Evolutionary conservation across 106 monocot species (phyloP), one percentile per base, ranked within the genome.

Genomic region (Posidonia australis): DNA sequence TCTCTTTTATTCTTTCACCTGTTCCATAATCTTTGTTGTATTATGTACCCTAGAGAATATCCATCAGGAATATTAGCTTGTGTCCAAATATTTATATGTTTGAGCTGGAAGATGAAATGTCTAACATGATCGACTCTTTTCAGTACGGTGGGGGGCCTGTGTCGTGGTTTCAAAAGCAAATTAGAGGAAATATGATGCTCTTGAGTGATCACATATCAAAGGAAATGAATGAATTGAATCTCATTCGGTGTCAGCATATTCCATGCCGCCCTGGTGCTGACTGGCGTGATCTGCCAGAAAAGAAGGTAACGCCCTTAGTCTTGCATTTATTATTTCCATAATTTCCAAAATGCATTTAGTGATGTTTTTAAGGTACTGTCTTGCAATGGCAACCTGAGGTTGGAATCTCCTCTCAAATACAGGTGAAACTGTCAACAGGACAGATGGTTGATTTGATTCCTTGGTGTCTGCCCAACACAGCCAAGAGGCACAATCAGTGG

Each of bases 151-250:
- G 76, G 22, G 73, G 83, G 10, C 91, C 98, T 0, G 62, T 91
- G 1, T 91, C 98, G 11, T 91, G 91, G 91, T 98, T 87, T 77
- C 98, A 98, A 63, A 98, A 98, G 73, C 79, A 88, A 76, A 88
- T 98, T 30, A 71, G 98, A 70, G 85, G 87, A 17, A 77, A 48
- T 30, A 85, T 70, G 68, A 43, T 65, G 16, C 66, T 29, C 5
- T 64, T 98, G 70, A 79, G 68, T 68, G 98, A 98, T 51, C 98
- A 98, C 69, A 85, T 98, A 31, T 79, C 98, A 2, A 99, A 99
- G 68, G 87, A 91, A 71, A 99, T 99, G 98, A 99, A 91, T 64
- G 98, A 99, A 63, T 60, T 99, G 58, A 99, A 99, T 63, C 74
- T 85, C 10, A 88, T 99, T 60, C 74, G 98, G 16, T 99, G 98